Evolutionary conservation across 2,329 filamentous ascomycete species (phyloP).

Genomic region (Aspergillus pseudotamarii): DNA sequence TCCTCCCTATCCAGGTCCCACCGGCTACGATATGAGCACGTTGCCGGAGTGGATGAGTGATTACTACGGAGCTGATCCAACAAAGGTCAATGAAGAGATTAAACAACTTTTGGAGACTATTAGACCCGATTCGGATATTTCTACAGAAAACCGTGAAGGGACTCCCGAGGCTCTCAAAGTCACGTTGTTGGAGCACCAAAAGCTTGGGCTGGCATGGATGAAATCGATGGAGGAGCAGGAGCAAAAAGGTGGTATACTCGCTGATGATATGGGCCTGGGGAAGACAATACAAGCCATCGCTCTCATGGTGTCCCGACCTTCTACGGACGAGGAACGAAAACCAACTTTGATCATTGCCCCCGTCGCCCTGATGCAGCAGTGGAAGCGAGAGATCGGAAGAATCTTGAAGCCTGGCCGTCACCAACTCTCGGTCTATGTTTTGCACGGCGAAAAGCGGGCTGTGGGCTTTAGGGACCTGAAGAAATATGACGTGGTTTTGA

Average conservation of each 20-base stretch:
- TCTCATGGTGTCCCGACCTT: constrained; percentile 70
- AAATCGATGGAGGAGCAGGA: constrained; percentile 70
- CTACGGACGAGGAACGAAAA: constrained; percentile 60
- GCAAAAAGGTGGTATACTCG: constrained; percentile 75
- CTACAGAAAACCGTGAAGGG: constrained; percentile 63
- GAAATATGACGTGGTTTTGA: constrained; percentile 73
- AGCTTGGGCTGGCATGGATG: constrained; percentile 76
- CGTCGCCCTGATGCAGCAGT: constrained; percentile 78
- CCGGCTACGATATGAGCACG: not conserved
- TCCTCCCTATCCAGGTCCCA: not conserved
- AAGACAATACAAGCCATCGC: constrained; percentile 84
- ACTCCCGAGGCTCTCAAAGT: constrained; percentile 71
- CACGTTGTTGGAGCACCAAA: constrained; percentile 78
- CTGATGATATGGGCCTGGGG: constrained; percentile 81
- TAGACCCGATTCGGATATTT: constrained; percentile 68
- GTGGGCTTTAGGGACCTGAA: constrained; percentile 62
- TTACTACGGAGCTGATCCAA: constrained; percentile 44
- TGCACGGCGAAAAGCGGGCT: constrained; percentile 67
- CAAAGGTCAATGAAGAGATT: constrained; percentile 66
- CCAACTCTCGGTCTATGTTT: constrained; percentile 66
- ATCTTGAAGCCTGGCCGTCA: constrained; percentile 64
- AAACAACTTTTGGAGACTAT: constrained; percentile 73
- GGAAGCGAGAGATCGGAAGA: constrained; percentile 75
- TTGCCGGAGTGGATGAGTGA: constrained; percentile 15
- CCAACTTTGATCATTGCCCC: constrained; percentile 84